These are phyloP conservation scores for Penstemon barbatus DNA, from an alignment of 257 asterid genomes.

Conservation along the genomic window DNA sequence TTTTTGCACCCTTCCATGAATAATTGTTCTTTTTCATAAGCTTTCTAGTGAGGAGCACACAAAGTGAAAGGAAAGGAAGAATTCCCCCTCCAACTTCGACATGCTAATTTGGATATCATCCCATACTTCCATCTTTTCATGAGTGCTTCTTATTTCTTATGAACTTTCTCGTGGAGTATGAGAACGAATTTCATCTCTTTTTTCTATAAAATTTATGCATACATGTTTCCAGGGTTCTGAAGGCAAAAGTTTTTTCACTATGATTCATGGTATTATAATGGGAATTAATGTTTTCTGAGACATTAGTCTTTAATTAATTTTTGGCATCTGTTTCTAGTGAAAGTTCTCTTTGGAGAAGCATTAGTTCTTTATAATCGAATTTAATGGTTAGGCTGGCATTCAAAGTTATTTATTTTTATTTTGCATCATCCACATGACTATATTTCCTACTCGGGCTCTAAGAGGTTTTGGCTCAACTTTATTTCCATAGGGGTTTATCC, in stretches of 20 bases:
- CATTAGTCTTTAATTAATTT: background rate
- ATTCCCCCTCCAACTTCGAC: background rate
- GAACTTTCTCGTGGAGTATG: background rate
- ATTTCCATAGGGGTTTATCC: background rate
- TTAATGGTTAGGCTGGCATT: constrained; percentile 15
- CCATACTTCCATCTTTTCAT: background rate
- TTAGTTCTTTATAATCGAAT: background rate
- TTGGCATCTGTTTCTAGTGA: background rate
- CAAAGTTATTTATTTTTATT: background rate
- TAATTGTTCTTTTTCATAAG: background rate
- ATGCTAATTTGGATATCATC: background rate
- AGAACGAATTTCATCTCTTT: background rate
- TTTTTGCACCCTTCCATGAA: constrained; percentile 1
- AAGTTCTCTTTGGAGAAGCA: background rate
- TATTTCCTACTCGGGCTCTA: background rate
- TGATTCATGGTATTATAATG: constrained; percentile 3
- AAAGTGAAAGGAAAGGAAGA: constrained; percentile 1
- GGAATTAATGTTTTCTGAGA: background rate
- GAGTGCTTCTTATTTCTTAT: background rate
- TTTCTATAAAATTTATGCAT: background rate
- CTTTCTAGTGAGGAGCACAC: too few relatives aligned
- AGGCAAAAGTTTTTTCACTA: background rate
- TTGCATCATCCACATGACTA: background rate
- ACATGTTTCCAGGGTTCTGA: background rate
- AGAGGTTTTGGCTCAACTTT: constrained; percentile 2